Evolutionary conservation across 768 basidiomycete genomes (phyloP).

Genomic region (Termitomyces sp.): DNA sequence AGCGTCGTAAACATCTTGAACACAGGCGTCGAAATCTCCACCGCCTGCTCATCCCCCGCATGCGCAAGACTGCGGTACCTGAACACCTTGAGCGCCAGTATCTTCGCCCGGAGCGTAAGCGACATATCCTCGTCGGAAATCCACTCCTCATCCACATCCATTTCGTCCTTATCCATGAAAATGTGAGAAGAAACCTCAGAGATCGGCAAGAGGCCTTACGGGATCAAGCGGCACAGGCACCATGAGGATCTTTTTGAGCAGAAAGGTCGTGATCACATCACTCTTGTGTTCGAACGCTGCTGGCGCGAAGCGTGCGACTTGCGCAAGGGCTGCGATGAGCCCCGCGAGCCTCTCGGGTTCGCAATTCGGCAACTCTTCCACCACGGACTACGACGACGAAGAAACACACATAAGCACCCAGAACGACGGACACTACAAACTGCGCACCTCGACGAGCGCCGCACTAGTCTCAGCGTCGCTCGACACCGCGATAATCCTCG

Average conservation of each 20-base stretch:
- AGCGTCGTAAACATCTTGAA: conserved; percentile 70
- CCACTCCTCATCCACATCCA: conserved; percentile 73
- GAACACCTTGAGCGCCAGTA: conserved; percentile 75
- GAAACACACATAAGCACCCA: neutral
- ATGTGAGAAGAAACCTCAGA: neutral
- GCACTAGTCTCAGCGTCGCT: conserved; percentile 46
- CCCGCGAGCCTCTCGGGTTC: conserved; percentile 53
- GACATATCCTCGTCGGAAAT: conserved; percentile 59
- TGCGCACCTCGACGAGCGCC: conserved; percentile 60
- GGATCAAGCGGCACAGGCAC: conserved; percentile 37
- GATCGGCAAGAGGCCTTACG: conserved; percentile 29
- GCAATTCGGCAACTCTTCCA: conserved; percentile 41
- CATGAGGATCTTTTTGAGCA: conserved; percentile 70
- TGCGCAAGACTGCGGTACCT: conserved; percentile 76
- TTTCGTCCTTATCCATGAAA: conserved; percentile 39
- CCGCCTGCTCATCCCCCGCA: conserved; percentile 47
- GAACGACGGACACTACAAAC: neutral
- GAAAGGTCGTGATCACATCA: conserved; percentile 64
- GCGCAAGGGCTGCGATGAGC: conserved; percentile 65
- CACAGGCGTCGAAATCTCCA: conserved; percentile 69
- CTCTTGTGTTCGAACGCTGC: conserved; percentile 76
- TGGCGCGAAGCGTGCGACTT: conserved; percentile 64
- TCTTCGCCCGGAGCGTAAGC: conserved; percentile 57
- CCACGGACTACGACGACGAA: conserved; percentile 43
- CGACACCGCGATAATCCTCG: conserved; percentile 61